Evolutionary conservation across 2,329 filamentous ascomycete species (phyloP), one percentile per base, ranked within the genome.

Genomic region (Penicillium sp.): DNA sequence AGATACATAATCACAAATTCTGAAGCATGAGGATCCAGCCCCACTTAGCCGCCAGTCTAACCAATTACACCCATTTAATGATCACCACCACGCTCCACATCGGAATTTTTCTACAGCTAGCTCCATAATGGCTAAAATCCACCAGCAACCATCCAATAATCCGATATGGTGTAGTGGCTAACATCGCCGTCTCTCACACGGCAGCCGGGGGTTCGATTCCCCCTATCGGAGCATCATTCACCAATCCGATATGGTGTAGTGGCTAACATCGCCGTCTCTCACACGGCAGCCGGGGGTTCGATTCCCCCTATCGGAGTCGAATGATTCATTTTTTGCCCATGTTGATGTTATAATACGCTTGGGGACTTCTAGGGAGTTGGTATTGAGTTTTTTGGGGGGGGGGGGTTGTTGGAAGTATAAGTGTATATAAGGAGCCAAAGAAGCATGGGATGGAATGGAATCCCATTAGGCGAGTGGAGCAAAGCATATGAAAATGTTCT

Each of bases 111-210:
- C 6, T 2, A 29, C 8, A 29, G 1, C 2, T 29, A 10, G 4
- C 28, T 29, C 28, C 28, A 29, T 10, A 29, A 3, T 3, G 28
- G 4, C 28, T 9, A 29, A 29, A 7, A 29, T 29, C n/a, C n/a
- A 8, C 33, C 8, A 36, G 6, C 33, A 6, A 16, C 18, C 33
- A 36, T 16, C 33, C 38, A 41, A 41, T 41, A 21, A 21, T 64
- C 60, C 60, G 59, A 56, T 65, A 64, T 63, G 63, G 65, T 58
- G 62, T 63, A 65, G 61, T 64, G 61, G 60, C 59, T 64, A 65
- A 64, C 62, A 65, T 65, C 62, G 62, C 47, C 57, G 61, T 62
- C 60, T 65, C 59, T 64, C 63, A 65, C 36, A 39, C 36, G 36
- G 36, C 36, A 39, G 36, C 36, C 36, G 36, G 36, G 36, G 36